A percentile compares a stretch with the other conserved stretches of the same genome.
Conservation (phyloP, 805 yeast genomes). For the Candida saitoana region DNA sequence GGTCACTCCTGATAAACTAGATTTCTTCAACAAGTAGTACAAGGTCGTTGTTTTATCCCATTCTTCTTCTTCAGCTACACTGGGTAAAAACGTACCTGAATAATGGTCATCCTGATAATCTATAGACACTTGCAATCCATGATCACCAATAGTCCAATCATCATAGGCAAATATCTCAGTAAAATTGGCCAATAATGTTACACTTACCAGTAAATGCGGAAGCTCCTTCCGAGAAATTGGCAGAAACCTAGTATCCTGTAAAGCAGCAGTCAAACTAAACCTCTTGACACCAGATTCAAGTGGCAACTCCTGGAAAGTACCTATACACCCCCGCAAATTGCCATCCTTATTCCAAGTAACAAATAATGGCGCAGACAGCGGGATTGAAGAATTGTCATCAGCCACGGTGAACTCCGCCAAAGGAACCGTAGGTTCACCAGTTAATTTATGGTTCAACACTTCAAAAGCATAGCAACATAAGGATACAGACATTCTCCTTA, state of each 20-base stretch:
- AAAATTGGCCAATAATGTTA: conserved; percentile 63
- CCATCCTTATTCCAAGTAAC: conserved; percentile 74
- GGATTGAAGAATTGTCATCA: conserved; percentile 13
- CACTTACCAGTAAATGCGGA: conserved; percentile 48
- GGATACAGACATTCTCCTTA: conserved; percentile 26
- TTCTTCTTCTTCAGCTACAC: conserved; percentile 81
- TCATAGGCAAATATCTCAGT: conserved; percentile 46
- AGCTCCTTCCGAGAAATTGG: conserved; percentile 61
- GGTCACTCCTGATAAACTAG: conserved; percentile 40
- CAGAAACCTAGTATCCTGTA: conserved; percentile 72
- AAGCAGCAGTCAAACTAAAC: conserved; percentile 61
- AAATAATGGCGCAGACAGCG: conserved; percentile 57
- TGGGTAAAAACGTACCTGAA: conserved; percentile 85
- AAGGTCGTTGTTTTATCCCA: conserved; percentile 77
- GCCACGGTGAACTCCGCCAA: conserved; percentile 12
- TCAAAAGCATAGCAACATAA: conserved; percentile 39
- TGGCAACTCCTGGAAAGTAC: conserved; percentile 64
- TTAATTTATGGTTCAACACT: conserved; percentile 20
- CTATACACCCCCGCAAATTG: conserved; percentile 84
- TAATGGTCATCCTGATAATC: conserved; percentile 31
- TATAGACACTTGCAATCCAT: conserved; percentile 71
- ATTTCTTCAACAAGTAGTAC: conserved; percentile 65
- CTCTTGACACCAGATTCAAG: conserved; percentile 55
- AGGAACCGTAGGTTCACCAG: conserved; percentile 12
- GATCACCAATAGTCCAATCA: conserved; percentile 79